Percentiles rank a stretch among this genome's conserved stretches.
Conservation (phyloP, 176 grass and related monocot genomes). For the Ensete glaucum region DNA sequence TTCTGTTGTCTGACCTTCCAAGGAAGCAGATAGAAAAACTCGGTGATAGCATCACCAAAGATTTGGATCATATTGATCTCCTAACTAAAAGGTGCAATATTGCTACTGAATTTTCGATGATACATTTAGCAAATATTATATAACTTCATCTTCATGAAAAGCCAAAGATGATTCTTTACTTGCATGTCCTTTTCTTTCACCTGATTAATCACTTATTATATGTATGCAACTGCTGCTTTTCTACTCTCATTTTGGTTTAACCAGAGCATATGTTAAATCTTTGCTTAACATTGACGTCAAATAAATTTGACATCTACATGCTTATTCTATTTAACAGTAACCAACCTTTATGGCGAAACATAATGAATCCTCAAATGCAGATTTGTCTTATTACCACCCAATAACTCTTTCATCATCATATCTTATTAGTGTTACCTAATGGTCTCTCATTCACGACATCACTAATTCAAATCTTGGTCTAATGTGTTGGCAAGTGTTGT, state of each 20-base stretch:
- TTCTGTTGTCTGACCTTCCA: constrained; percentile 85
- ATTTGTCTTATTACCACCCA: no score
- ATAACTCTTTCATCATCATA: not conserved
- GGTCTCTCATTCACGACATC: not conserved
- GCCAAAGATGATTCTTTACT: not conserved
- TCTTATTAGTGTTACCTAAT: not conserved
- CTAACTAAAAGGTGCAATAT: constrained; percentile 70
- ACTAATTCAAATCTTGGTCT: not conserved
- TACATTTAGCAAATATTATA: not conserved
- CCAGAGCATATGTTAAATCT: not conserved
- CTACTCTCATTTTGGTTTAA: not conserved
- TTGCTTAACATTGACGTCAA: no score
- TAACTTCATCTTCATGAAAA: not conserved
- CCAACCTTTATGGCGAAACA: no score
- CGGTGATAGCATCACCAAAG: constrained; percentile 69
- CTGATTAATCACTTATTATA: not conserved
- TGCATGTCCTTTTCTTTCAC: not conserved
- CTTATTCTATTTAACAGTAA: no score
- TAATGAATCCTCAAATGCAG: no score
- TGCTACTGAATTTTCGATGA: not conserved
- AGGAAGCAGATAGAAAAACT: constrained; percentile 92
- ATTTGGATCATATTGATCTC: constrained; percentile 83
- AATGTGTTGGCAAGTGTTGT: not conserved
- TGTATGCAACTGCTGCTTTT: not conserved
- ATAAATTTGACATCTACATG: no score